A percentile compares a stretch with the other conserved stretches of the same genome.
Evolutionary conservation across 2,329 filamentous ascomycete genomes (phyloP).

Genomic region (Alternaria sp.): DNA sequence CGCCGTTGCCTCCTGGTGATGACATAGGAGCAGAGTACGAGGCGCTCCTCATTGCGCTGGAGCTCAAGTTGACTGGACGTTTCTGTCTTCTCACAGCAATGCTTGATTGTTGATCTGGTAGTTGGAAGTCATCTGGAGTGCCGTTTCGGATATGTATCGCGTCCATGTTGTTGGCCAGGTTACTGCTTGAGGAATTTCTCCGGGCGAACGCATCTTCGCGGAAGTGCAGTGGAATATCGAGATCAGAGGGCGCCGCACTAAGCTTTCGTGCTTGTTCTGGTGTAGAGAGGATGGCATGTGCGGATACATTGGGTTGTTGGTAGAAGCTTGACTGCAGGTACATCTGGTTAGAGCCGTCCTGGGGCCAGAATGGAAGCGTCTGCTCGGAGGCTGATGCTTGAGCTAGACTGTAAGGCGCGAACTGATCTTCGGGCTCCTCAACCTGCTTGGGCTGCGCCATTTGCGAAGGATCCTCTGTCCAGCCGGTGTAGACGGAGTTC

Average conservation of each 20-base stretch:
- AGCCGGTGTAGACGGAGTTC: conserved; percentile 49
- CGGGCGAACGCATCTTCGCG: conserved; percentile 46
- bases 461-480: conserved; percentile 47
- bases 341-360: conserved; percentile 30
- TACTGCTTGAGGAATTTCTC: conserved; percentile 52
- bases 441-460: conserved; percentile 33
- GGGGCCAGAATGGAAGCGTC: conserved; percentile 42
- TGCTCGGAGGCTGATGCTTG: conserved; percentile 46
- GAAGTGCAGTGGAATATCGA: conserved; percentile 43
- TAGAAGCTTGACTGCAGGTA: conserved; percentile 46
- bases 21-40: conserved; percentile 55
- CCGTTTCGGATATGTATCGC: conserved; percentile 50
- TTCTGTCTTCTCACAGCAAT: conserved; percentile 55
- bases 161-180: conserved; percentile 51
- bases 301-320: conserved; percentile 49
- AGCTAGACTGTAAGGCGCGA: conserved; percentile 43
- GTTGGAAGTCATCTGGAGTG: conserved; percentile 49
- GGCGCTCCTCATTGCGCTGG: conserved; percentile 52
- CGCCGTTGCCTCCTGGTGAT: conserved; percentile 50
- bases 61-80: conserved; percentile 52
- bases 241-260: conserved; percentile 44
- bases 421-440: conserved; percentile 42
- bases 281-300: conserved; percentile 48
- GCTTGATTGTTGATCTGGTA: conserved; percentile 51
- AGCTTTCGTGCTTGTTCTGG: conserved; percentile 43